Percentiles rank a stretch among this genome's conserved stretches.
Evolutionary conservation across 495 filamentous ascomycete species (phyloP).

Genomic region (Copromyces sp.): DNA sequence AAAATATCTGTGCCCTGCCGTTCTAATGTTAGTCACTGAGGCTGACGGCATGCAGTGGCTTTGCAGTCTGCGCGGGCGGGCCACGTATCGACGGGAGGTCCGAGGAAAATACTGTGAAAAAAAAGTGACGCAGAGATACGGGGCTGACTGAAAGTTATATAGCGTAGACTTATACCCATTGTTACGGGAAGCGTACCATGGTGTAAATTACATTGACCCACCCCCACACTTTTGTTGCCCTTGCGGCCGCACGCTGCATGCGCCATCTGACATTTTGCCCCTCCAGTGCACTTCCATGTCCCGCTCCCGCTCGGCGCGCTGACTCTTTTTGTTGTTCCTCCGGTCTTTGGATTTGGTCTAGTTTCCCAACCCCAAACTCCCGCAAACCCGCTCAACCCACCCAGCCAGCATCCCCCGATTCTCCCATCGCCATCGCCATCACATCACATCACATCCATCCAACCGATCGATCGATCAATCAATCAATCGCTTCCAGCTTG

Average conservation of each 20-base stretch:
- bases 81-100: no score
- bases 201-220: background rate
- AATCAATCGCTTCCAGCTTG: background rate
- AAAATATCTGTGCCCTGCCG: no score
- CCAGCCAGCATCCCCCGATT: background rate
- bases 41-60: background rate
- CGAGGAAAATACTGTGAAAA: background rate
- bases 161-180: background rate
- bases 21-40: no score
- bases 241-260: background rate
- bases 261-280: background rate
- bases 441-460: no score
- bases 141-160: background rate
- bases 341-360: no score
- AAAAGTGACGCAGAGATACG: background rate
- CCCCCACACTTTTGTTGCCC: background rate
- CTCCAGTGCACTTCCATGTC: background rate
- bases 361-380: no score
- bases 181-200: fast-evolving
- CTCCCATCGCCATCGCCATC: background rate
- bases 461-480: no score
- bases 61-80: background rate
- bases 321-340: background rate
- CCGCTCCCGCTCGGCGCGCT: background rate
- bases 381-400: background rate